Conservation (phyloP, 2,329 filamentous ascomycete genomes). For the Exophiala aquamarina region DNA sequence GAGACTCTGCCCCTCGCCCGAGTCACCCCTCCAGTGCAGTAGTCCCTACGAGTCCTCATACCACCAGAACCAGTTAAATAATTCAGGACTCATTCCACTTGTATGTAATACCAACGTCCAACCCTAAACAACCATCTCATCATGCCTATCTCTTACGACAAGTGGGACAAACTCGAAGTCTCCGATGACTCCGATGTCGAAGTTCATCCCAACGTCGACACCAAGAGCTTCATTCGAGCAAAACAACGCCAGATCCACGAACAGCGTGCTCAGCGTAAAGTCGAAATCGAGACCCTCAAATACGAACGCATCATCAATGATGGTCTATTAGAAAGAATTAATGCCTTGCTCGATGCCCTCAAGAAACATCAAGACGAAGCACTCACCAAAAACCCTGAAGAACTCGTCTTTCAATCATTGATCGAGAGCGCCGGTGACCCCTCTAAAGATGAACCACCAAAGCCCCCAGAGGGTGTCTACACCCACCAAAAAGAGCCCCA, state of each 20-base stretch:
- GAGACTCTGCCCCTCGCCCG: no score
- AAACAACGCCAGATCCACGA: constrained; percentile 98
- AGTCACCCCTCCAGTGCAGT: no score
- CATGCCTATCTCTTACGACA: constrained; percentile 64
- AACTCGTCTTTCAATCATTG: constrained; percentile 84
- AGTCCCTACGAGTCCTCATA: no score
- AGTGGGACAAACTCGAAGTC: constrained; percentile 82
- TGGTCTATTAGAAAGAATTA: constrained; percentile 81
- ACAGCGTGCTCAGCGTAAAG: constrained; percentile 79
- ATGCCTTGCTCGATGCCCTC: constrained; percentile 71
- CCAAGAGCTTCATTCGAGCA: constrained; percentile 94
- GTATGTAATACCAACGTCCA: not conserved
- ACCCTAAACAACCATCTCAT: constrained; percentile 7
- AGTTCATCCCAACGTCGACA: constrained; percentile 98
- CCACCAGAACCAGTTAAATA: no score
- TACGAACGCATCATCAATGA: constrained; percentile 92
- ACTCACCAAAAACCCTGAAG: constrained; percentile 65
- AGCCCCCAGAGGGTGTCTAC: constrained; percentile 76
- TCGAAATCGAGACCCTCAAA: constrained; percentile 86
- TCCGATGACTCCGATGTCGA: constrained; percentile 98
- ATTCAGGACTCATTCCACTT: no score
- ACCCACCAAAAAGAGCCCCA: constrained; percentile 66
- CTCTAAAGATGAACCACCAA: constrained; percentile 71
- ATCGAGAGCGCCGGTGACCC: constrained; percentile 76
- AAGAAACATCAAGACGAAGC: constrained; percentile 70